Evolutionary conservation across 2,329 filamentous ascomycete genomes (phyloP).

Genomic region (Pyrenophora teres): DNA sequence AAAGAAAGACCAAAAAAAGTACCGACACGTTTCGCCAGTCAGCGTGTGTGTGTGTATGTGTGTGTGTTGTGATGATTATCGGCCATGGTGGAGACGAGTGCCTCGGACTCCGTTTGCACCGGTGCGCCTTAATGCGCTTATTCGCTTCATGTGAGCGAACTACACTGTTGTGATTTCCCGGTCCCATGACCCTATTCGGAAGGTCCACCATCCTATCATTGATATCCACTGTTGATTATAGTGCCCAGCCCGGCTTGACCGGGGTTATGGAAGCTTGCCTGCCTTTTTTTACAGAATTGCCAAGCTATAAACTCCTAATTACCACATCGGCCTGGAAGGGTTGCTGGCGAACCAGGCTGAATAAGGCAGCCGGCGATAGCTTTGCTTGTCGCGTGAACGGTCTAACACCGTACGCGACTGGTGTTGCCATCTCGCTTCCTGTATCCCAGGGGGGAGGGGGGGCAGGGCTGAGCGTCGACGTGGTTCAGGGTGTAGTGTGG

Average conservation of each 20-base stretch:
- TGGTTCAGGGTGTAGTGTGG: conserved; percentile 3
- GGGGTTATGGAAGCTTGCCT: conserved; percentile 18
- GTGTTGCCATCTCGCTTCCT: conserved; percentile 4
- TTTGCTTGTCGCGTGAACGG: conserved; percentile 10
- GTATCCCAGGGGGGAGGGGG: neutral
- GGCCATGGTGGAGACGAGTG: too few species aligned
- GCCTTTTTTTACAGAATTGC: conserved; percentile 24
- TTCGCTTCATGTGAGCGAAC: conserved; percentile 7
- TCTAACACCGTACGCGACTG: conserved; percentile 7
- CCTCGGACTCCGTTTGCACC: neutral
- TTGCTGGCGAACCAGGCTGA: conserved; percentile 12
- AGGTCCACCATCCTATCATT: conserved; percentile 17
- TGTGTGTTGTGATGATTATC: too few species aligned
- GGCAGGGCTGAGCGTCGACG: conserved; percentile 1
- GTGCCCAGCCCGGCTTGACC: conserved; percentile 19
- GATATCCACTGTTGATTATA: conserved; percentile 16
- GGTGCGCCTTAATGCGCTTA: neutral
- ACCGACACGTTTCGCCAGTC: too few species aligned
- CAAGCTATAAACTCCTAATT: conserved; percentile 16
- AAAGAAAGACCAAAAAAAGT: too few species aligned
- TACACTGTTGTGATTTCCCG: conserved; percentile 11
- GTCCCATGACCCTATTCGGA: conserved; percentile 18
- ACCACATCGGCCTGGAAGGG: conserved; percentile 8
- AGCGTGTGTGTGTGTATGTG: too few species aligned
- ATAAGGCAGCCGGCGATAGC: conserved; percentile 19